Conservation (phyloP, 192 early-diverging fungal species). For the Coemansia sp. region DNA sequence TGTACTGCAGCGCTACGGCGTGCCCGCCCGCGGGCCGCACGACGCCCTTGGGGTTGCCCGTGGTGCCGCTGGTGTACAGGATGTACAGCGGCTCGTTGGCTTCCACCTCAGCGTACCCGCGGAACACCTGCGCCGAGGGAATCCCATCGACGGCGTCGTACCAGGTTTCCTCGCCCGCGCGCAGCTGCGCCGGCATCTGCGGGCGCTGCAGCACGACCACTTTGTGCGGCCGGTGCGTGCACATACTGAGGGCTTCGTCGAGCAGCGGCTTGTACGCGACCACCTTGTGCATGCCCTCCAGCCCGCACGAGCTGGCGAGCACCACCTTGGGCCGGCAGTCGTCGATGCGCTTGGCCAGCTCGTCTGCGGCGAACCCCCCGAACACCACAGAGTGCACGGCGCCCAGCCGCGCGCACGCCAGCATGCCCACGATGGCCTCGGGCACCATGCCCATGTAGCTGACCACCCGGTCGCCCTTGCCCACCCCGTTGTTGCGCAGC, state of each 20-base stretch:
- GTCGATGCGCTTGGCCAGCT: conserved; percentile 79
- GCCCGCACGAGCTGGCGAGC: conserved; percentile 73
- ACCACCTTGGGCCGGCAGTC: conserved; percentile 74
- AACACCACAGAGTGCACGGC: conserved; percentile 81
- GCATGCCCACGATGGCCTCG: conserved; percentile 78
- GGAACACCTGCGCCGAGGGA: conserved; percentile 26
- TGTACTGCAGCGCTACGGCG: conserved; percentile 66
- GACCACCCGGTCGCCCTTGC: conserved; percentile 70
- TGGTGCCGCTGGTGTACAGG: conserved; percentile 75
- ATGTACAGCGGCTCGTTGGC: conserved; percentile 76
- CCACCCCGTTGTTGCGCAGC: conserved; percentile 58
- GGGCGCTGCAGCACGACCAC: conserved; percentile 71
- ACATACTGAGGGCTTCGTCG: conserved; percentile 64
- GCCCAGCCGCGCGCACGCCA: conserved; percentile 80
- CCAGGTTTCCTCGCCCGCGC: conserved; percentile 47
- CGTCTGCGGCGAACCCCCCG: conserved; percentile 73
- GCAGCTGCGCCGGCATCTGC: conserved; percentile 50
- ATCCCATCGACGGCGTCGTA: conserved; percentile 56
- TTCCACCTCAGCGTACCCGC: conserved; percentile 57
- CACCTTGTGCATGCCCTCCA: conserved; percentile 65
- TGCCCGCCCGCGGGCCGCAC: conserved; percentile 62
- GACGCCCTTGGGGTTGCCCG: conserved; percentile 75
- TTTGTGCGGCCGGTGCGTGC: conserved; percentile 27
- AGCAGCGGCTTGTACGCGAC: conserved; percentile 77
- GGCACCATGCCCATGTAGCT: conserved; percentile 86